Base-by-base conservation (phyloP, 2,329 filamentous ascomycete genomes). In the Cercospora beticola region DNA sequence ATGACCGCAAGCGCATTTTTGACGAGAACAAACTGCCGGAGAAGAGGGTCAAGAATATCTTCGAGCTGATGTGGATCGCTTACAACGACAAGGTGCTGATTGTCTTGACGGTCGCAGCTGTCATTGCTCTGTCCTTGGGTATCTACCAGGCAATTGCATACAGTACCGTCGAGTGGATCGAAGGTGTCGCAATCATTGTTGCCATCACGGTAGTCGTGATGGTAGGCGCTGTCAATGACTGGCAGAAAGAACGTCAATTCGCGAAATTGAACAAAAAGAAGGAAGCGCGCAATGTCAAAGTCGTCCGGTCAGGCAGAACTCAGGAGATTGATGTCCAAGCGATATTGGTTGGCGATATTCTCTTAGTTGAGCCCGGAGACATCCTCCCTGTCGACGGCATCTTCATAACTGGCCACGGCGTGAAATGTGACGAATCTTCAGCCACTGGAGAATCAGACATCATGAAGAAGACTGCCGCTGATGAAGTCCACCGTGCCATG, bases 61-160 rank as follows among this genome's bases (percentile, higher is more conserved):
- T 90, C 69, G 84, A 89, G 75, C 81, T 93, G 52, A 90, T 92
- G 70, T 94, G 91, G 91, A 90, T 92, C 74, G 90, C 91, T 1
- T 92, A 92, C 80, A 93, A 93, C 76, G 91, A 94, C 79, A 94
- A 93, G 75, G 88, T 94, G 10, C 82, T 93, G 63, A 90, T 93
- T 65, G 81, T 93, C 4, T 83, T 93, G 68, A 90, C 89, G 0
- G 83, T 89, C 21, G 90, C 91, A 7, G 91, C 91, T 1, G 83
- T 87, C n/a, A 88, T 94, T 40, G 93, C 91, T 1, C 83, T 94
- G 28, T 89, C 88, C 0, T 86, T 94, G 49, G 91, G 91, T 57
- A 86, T 93, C 1, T 93, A 92, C 74, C 89, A 93, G 75, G 73
- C 74, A 1, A 67, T 77, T 16, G 87, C 83, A 4, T 80, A 87